phyloP scores from a whole-genome alignment of 192 early-diverging fungal genomes.

The Coemansia erecta region DNA sequence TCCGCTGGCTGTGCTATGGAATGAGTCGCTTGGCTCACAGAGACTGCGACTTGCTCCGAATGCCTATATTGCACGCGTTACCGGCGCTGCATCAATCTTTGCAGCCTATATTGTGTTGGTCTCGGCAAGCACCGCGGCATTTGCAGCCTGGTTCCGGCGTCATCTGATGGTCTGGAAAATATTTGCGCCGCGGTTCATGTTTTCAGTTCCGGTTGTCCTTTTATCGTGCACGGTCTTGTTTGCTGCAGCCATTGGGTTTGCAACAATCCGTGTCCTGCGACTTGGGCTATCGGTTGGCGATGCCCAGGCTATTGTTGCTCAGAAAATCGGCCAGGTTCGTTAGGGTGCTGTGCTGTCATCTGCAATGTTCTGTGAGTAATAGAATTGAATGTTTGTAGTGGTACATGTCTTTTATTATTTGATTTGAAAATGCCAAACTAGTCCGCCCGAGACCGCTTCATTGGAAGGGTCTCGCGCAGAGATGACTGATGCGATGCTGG shows the following conservation, averaged over 20 bases:
- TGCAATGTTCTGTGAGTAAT: too few species aligned
- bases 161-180: conserved; percentile 99
- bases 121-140: conserved; percentile 51
- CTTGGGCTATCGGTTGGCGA: conserved; percentile 24
- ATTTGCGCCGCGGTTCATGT: conserved; percentile 88
- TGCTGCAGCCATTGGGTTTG: conserved; percentile 31
- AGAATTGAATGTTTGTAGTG: too few species aligned
- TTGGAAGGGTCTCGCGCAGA: conserved; percentile 35
- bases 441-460: conserved; percentile 19
- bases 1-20: conserved; percentile 59
- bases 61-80: conserved; percentile 31
- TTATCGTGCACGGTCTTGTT: conserved; percentile 10
- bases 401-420: too few species aligned
- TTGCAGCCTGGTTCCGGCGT: conserved; percentile 69
- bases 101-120: conserved; percentile 52
- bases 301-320: conserved; percentile 33
- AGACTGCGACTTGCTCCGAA: conserved; percentile 22
- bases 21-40: conserved; percentile 33
- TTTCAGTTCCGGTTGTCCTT: conserved; percentile 39
- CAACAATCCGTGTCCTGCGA: conserved; percentile 18
- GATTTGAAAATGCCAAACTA: not conserved
- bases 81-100: conserved; percentile 50
- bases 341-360: too few species aligned
- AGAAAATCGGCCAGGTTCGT: conserved; percentile 37
- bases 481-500: conserved; percentile 26